Percentiles rank a stretch among this genome's conserved stretches.
These are phyloP conservation scores for Sporothrix luriei DNA, from an alignment of 2,329 filamentous ascomycete species.

Conservation along the genomic window DNA sequence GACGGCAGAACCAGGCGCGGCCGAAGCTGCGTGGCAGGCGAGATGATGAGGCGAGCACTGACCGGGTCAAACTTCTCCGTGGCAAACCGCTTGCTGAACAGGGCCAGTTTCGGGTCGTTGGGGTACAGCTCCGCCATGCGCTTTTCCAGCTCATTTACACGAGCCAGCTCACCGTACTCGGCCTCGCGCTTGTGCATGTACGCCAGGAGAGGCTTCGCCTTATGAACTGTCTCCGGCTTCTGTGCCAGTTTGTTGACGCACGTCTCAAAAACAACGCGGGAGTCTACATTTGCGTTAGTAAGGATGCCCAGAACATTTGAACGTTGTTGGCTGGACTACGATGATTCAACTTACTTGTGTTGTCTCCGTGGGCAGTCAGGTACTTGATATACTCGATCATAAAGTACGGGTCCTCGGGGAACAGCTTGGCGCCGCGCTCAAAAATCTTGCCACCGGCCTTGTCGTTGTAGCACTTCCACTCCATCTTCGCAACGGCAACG, in stretches of 20 bases:
- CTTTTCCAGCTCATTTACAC: slow-evolving; percentile 87
- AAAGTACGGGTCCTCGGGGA: slow-evolving; percentile 90
- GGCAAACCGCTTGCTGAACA: slow-evolving; percentile 77
- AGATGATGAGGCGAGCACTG: slow-evolving; percentile 78
- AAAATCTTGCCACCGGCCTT: slow-evolving; percentile 92
- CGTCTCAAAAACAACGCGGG: slow-evolving; percentile 92
- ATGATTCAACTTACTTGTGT: slow-evolving; percentile 70
- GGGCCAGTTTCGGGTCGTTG: slow-evolving; percentile 73
- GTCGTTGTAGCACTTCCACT: slow-evolving; percentile 95
- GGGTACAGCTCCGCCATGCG: slow-evolving; percentile 94
- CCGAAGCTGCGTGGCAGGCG: slow-evolving; percentile 74
- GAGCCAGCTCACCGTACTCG: slow-evolving; percentile 86
- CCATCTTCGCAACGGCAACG: slow-evolving; percentile 86
- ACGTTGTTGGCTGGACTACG: not conserved
- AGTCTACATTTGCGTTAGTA: slow-evolving; percentile 61
- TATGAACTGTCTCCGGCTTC: slow-evolving; percentile 71
- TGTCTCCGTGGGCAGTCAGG: slow-evolving; percentile 86
- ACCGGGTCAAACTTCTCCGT: slow-evolving; percentile 78
- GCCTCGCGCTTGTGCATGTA: slow-evolving; percentile 97
- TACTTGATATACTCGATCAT: slow-evolving; percentile 96
- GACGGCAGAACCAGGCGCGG: slow-evolving; percentile 57
- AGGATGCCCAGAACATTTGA: not conserved
- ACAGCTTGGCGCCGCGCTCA: slow-evolving; percentile 88
- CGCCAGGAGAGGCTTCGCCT: slow-evolving; percentile 80
- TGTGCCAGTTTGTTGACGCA: slow-evolving; percentile 79